These are phyloP conservation scores for Aspergillus caelatus DNA, from an alignment of 2,329 filamentous ascomycete genomes.

Conservation along the genomic window DNA sequence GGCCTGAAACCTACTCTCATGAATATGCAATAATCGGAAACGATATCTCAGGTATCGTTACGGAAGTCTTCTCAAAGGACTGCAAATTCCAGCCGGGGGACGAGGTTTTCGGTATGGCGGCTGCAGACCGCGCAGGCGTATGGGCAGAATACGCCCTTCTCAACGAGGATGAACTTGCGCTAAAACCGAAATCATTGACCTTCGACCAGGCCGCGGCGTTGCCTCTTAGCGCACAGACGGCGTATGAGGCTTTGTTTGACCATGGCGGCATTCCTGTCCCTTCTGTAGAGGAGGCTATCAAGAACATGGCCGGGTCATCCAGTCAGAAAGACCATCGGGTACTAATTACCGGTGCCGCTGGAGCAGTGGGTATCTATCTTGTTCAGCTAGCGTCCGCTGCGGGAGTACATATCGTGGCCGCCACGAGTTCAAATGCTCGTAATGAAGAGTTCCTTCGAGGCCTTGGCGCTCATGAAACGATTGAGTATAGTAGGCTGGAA, in stretches of 20 bases:
- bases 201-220: slow-evolving; percentile 30
- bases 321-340: slow-evolving; percentile 15
- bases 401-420: slow-evolving; percentile 35
- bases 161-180: slow-evolving; percentile 23
- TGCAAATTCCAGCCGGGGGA: slow-evolving; percentile 28
- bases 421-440: slow-evolving; percentile 36
- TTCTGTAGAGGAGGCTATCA: not conserved
- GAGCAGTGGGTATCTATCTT: slow-evolving; percentile 41
- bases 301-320: not conserved
- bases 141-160: slow-evolving; percentile 35
- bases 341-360: slow-evolving; percentile 42
- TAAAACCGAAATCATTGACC: slow-evolving; percentile 23
- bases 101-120: slow-evolving; percentile 32
- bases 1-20: slow-evolving; percentile 32
- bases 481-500: slow-evolving; percentile 37
- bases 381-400: slow-evolving; percentile 43
- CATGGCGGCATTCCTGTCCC: slow-evolving; percentile 20
- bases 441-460: slow-evolving; percentile 37
- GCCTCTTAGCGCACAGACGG: slow-evolving; percentile 34
- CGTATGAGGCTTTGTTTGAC: slow-evolving; percentile 36
- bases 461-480: slow-evolving; percentile 42
- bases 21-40: slow-evolving; percentile 24
- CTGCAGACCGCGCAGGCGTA: slow-evolving; percentile 20
- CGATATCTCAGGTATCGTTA: slow-evolving; percentile 26
- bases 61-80: slow-evolving; percentile 9